These are phyloP conservation scores for Magnolia sinica DNA, from an alignment of 164 flowering plant species.

Conservation along the genomic window DNA sequence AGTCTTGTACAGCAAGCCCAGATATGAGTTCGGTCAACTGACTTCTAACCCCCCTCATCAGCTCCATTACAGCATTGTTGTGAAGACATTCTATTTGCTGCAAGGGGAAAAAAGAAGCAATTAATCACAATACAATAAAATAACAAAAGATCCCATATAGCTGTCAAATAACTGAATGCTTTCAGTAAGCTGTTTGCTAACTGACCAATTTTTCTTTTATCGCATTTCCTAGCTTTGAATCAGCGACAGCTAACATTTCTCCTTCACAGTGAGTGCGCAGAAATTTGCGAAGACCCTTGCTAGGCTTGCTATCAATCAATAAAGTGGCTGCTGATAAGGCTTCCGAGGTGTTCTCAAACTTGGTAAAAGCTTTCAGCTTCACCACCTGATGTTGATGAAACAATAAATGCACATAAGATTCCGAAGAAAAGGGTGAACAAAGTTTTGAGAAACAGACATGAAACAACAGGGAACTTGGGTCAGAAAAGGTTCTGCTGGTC, in stretches of 20 bases:
- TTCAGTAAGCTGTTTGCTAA: neutral
- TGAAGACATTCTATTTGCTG: constrained; percentile 81
- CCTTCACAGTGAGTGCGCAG: constrained; percentile 69
- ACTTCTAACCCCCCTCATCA: constrained; percentile 85
- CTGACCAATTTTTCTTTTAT: constrained; percentile 84
- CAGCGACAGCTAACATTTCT: constrained; percentile 79
- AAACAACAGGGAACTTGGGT: neutral
- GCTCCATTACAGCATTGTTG: constrained; percentile 85
- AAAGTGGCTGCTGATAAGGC: constrained; percentile 73
- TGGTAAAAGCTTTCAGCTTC: constrained; percentile 82
- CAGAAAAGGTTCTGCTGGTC: too few species aligned
- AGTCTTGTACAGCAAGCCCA: constrained; percentile 77
- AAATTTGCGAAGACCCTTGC: constrained; percentile 84
- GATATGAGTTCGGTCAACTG: constrained; percentile 84
- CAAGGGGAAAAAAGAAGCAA: constrained; percentile 2
- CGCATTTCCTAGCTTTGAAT: constrained; percentile 83
- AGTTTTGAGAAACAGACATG: neutral
- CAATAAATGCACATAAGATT: neutral
- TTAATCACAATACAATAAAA: neutral
- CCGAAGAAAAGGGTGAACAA: neutral
- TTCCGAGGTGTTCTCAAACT: constrained; percentile 87
- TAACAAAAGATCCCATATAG: neutral
- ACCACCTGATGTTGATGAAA: constrained; percentile 48
- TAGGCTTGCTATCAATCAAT: constrained; percentile 71
- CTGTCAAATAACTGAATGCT: neutral